These are phyloP conservation scores for Heterobasidion occidentale DNA, from an alignment of 1,284 basidiomycete genomes.

Conservation along the genomic window DNA sequence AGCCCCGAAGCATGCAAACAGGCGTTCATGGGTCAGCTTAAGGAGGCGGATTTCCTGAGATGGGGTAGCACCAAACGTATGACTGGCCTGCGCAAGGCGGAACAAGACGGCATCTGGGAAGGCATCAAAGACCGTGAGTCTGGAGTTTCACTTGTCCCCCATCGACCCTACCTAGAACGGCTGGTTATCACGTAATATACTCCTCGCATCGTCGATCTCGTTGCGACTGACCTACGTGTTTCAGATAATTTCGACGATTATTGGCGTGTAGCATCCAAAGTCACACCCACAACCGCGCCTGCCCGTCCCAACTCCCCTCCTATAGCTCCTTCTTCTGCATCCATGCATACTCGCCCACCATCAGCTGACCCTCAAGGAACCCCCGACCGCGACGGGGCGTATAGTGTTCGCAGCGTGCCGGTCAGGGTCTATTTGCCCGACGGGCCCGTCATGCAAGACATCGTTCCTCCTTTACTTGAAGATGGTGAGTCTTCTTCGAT, in stretches of 20 bases:
- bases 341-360: slow-evolving; percentile 47
- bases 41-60: slow-evolving; percentile 91
- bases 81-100: slow-evolving; percentile 78
- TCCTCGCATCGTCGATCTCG: neutral
- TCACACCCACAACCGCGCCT: slow-evolving; percentile 52
- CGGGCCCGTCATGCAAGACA: slow-evolving; percentile 85
- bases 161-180: slow-evolving; percentile 1
- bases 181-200: neutral
- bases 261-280: slow-evolving; percentile 85
- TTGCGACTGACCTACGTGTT: slow-evolving; percentile 1
- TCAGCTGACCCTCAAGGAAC: slow-evolving; percentile 56
- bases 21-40: slow-evolving; percentile 88
- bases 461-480: slow-evolving; percentile 72
- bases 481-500: slow-evolving; percentile 38
- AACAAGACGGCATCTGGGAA: slow-evolving; percentile 93
- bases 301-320: slow-evolving; percentile 43
- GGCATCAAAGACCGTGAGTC: slow-evolving; percentile 84
- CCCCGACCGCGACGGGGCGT: slow-evolving; percentile 67
- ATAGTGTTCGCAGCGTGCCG: slow-evolving; percentile 81
- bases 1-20: slow-evolving; percentile 80
- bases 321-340: slow-evolving; percentile 38
- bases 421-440: slow-evolving; percentile 88
- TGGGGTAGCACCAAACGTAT: slow-evolving; percentile 90
- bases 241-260: slow-evolving; percentile 92
- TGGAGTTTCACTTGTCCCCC: slow-evolving; percentile 3